phyloP scores from a whole-genome alignment of 257 asterid genomes.

The Nicotiana attenuata region DNA sequence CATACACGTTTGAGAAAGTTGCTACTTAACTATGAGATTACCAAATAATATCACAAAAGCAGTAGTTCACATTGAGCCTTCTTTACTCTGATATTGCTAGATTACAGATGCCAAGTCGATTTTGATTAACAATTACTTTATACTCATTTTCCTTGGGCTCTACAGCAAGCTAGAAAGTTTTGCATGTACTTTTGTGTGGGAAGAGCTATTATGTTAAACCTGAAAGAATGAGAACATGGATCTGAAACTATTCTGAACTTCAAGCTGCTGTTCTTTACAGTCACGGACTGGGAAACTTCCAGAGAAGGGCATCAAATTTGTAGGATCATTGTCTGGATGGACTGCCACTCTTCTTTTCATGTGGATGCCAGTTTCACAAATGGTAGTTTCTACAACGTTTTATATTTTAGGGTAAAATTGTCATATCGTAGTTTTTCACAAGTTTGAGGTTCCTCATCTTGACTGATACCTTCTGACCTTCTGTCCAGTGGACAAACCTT shows the following conservation, averaged over 20 bases:
- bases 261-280: conserved; percentile 34
- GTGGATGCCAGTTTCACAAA: conserved; percentile 98
- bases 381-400: conserved; percentile 34
- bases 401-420: background rate
- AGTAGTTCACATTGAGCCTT: background rate
- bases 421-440: background rate
- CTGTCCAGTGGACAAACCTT: conserved; percentile 79
- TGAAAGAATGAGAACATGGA: background rate
- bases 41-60: background rate
- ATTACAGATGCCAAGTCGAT: background rate
- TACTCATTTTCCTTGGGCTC: background rate
- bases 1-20: background rate
- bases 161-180: background rate
- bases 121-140: background rate
- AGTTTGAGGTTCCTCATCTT: conserved; percentile 18
- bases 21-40: background rate
- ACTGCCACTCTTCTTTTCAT: conserved; percentile 97
- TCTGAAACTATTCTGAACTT: background rate
- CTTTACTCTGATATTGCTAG: background rate
- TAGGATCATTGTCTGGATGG: conserved; percentile 81
- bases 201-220: background rate
- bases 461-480: conserved; percentile 6
- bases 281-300: conserved; percentile 82
- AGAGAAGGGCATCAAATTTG: conserved; percentile 56
- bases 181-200: background rate